Evolutionary conservation across 306 rosid species (phyloP), one percentile per base, ranked within the genome.

Genomic region (Sophora flavescens): DNA sequence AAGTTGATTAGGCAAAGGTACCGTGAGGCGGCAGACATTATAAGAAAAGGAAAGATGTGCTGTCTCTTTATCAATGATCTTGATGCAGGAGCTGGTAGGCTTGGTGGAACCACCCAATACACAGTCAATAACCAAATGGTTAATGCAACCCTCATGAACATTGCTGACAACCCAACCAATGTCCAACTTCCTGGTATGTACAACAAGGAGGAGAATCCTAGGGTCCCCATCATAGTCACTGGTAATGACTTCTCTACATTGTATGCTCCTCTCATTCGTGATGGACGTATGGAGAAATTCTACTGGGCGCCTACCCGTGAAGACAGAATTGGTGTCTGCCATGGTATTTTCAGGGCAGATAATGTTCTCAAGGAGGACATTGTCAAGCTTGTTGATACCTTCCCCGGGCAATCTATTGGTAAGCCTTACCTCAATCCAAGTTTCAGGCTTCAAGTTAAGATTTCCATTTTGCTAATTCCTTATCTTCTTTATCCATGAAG

Each of bases 51-150:
- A 5, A 91, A 91, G 78, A 91, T 91, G 96, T 88, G 91, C 22
- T 88, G 93, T 78, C 93, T 91, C 9, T 88, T 91, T 87, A 88
- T 91, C 80, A 91, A 91, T 12, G 96, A 91, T 77, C 89, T 91
- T 12, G 96, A 91, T 62, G 96, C 96, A 3, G 96, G 96, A 70
- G 96, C 96, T 26, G 96, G 96, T 70, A 76, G 96, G 51, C 69
- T 88, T 2, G 93, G 93, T 33, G 93, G 90, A 16, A 88, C 93
- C 33, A 91, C 96, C 1, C 96, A 91, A 11, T 91, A 91, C 88
- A 91, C 96, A 0, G 93, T 91, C 18, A 91, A 91, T 82, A 91
- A 91, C 80, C 93, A 91, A 74, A 91, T 91, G 93, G 96, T 91
- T 39, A 91, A 88, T 79, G 96, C 96, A 12, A 88, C 93, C 8